phyloP scores from a whole-genome alignment of 331 rosid species.

The Ulmus americana region DNA sequence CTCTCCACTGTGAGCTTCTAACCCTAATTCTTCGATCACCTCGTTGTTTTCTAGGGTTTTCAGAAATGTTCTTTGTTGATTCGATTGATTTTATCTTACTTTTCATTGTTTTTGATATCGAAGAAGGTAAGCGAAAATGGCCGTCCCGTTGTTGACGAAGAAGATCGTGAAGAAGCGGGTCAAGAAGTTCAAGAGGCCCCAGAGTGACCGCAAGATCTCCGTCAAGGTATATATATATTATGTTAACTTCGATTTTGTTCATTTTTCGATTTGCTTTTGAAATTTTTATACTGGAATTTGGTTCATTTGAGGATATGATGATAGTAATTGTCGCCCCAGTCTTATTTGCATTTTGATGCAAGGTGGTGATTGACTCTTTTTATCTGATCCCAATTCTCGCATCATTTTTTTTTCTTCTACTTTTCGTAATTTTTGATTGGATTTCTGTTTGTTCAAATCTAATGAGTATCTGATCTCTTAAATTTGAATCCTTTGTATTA shows the following conservation, averaged over 20 bases:
- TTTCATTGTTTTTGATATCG: not conserved
- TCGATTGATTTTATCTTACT: not conserved
- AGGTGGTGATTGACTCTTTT: slow-evolving; percentile 66
- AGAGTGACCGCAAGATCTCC: slow-evolving; percentile 77
- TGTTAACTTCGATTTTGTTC: not conserved
- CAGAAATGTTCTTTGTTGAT: not conserved
- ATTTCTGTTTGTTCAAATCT: not conserved
- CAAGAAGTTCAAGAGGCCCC: slow-evolving; percentile 71
- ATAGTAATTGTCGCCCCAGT: slow-evolving; percentile 83
- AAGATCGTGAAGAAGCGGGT: slow-evolving; percentile 76
- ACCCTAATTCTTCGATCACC: not conserved
- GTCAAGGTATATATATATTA: slow-evolving; percentile 43
- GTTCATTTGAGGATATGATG: slow-evolving; percentile 31
- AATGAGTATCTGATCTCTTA: slow-evolving; percentile 33
- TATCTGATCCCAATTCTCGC: slow-evolving; percentile 45
- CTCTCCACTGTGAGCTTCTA: not conserved
- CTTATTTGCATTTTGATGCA: slow-evolving; percentile 55
- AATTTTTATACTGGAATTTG: no score
- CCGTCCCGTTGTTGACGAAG: slow-evolving; percentile 71
- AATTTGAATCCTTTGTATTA: not conserved
- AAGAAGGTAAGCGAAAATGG: slow-evolving; percentile 45
- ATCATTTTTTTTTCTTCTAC: not conserved
- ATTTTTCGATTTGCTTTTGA: not conserved
- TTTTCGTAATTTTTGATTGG: not conserved
- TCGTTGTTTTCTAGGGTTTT: not conserved